Evolutionary conservation across 2,329 filamentous ascomycete genomes (phyloP), one percentile per base, ranked within the genome.

Genomic region (Aureobasidium vineae): DNA sequence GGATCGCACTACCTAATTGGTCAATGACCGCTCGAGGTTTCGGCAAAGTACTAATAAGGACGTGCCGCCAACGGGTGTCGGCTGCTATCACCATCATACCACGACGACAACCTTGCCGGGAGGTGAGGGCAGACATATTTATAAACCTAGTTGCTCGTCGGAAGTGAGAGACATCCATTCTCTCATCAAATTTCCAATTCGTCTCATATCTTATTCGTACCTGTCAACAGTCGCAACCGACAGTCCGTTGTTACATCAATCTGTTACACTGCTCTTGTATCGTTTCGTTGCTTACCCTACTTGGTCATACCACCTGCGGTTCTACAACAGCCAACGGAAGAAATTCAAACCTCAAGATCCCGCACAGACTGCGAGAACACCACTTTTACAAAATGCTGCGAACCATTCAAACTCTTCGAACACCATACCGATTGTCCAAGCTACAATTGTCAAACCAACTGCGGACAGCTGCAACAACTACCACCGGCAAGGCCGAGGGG

Each of bases 401-500:
- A 36, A 47, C 50, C 26, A 56, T 65, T 21, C 61, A 54, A 15
- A 19, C 38, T 19, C 10, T 65, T 15, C 36, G 40, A n/a, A 38
- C 26, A 38, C 50, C 49, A 26, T 36, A 4, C 50, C 38, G 40
- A 19, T 15, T 47, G 13, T 26, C 28, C 16, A 65, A 65, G 36
- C 47, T 64, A 10, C 47, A 26, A 5, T 23, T 26, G 31, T 45
- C 28, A n/a, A 65, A 54, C 31, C 61, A 56, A 33, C 21, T 56
- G 13, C 61, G 61, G n/a, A 66, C 68, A 47, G 72, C 73, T 21
- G 70, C 71, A 41, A 68, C 73, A 15, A 52, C 69, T 26, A 16
- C 68, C 38, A 57, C 69, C 3, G 78, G 79, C 59, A 82, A 80
- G 69, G 76, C 79, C 52, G 79, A 78, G 33, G 81, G 81, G 49